A percentile compares a stretch with the other conserved stretches of the same genome.
Conservation (phyloP, 2,329 filamentous ascomycete species). For the Sarocladium oryzae region DNA sequence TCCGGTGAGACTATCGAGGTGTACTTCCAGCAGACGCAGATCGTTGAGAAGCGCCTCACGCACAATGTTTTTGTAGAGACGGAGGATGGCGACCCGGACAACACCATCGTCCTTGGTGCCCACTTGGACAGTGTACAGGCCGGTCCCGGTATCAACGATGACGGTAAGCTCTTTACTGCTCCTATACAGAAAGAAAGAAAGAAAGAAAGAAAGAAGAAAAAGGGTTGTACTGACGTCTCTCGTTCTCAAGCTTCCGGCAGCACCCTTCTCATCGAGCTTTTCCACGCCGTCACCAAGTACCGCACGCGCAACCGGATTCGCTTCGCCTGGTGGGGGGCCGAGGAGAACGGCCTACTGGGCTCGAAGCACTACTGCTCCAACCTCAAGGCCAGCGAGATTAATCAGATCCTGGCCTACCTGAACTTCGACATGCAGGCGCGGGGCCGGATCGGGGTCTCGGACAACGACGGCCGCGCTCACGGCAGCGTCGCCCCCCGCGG, state of each 20-base stretch:
- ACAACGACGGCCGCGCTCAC: constrained; percentile 27
- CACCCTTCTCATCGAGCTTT: constrained; percentile 33
- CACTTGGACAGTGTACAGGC: constrained; percentile 38
- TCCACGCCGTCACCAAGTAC: constrained; percentile 29
- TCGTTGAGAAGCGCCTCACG: constrained; percentile 31
- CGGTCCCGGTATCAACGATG: constrained; percentile 40
- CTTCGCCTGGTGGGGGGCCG: constrained; percentile 40
- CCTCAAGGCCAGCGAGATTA: constrained; percentile 23
- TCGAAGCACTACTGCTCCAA: constrained; percentile 31
- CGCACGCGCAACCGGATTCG: constrained; percentile 30
- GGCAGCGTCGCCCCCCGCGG: constrained; percentile 24
- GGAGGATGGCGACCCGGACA: constrained; percentile 33
- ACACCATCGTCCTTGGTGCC: constrained; percentile 35
- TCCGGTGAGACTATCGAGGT: constrained; percentile 27
- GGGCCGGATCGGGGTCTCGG: constrained; percentile 29
- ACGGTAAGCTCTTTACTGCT: constrained; percentile 30
- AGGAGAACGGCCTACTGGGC: constrained; percentile 34
- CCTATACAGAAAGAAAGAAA: no score
- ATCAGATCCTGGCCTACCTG: constrained; percentile 30
- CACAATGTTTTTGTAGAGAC: constrained; percentile 42
- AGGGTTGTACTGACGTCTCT: no score
- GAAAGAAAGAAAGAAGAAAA: no score
- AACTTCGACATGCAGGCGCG: constrained; percentile 36
- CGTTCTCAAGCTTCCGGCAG: constrained; percentile 28
- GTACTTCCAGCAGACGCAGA: constrained; percentile 27